phyloP scores from a whole-genome alignment of 768 basidiomycete genomes.

The Vararia minispora region DNA sequence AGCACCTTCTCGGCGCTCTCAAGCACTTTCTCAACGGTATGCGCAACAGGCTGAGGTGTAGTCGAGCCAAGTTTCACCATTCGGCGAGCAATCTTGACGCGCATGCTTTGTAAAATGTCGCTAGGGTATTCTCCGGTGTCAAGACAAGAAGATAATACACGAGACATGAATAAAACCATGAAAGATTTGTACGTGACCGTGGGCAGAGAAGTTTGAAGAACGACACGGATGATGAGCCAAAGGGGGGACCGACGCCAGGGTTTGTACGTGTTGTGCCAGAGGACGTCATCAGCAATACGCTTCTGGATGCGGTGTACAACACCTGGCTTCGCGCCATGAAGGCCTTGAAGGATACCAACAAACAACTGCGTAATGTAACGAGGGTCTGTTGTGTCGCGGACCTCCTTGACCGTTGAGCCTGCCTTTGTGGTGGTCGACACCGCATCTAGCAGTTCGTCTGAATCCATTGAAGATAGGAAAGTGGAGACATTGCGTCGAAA shows the following conservation, averaged over 20 bases:
- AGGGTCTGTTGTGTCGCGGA: slow-evolving; percentile 30
- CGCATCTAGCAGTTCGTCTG: slow-evolving; percentile 23
- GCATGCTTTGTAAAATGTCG: slow-evolving; percentile 21
- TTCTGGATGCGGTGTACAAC: slow-evolving; percentile 25
- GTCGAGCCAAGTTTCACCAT: slow-evolving; percentile 10
- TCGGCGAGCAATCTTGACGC: slow-evolving; percentile 17
- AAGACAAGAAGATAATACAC: too few relatives aligned
- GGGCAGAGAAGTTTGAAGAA: slow-evolving; percentile 22
- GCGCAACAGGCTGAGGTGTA: slow-evolving; percentile 1
- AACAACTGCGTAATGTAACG: slow-evolving; percentile 40
- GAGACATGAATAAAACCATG: slow-evolving; percentile 29
- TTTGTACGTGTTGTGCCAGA: slow-evolving; percentile 25
- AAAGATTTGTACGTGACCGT: slow-evolving; percentile 33
- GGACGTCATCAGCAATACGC: slow-evolving; percentile 35
- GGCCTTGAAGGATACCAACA: slow-evolving; percentile 32
- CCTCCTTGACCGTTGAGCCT: slow-evolving; percentile 19
- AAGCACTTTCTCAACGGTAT: neutral
- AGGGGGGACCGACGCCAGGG: slow-evolving; percentile 41
- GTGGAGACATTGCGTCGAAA: slow-evolving; percentile 26
- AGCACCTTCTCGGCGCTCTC: neutral
- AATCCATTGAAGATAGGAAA: slow-evolving; percentile 28
- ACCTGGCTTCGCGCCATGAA: slow-evolving; percentile 22
- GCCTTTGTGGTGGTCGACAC: slow-evolving; percentile 26
- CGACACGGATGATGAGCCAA: slow-evolving; percentile 39
- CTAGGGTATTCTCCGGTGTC: too few relatives aligned